Percentiles rank a stretch among this genome's conserved stretches.
Conservation (phyloP, 192 early-diverging fungal species). For the Martensiomyces pterosporus region DNA sequence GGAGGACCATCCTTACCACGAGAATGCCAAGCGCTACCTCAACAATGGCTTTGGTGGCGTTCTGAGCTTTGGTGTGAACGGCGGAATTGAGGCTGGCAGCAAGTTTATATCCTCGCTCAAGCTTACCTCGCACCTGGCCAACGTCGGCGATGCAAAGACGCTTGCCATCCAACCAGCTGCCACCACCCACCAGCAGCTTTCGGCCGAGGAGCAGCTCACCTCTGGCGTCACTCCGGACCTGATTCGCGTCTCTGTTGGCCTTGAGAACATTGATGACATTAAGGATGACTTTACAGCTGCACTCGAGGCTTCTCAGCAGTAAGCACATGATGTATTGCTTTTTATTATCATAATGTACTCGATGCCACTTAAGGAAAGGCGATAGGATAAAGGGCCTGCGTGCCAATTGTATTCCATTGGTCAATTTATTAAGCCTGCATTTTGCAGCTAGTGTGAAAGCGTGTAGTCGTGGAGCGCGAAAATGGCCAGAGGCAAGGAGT, state of each 20-base stretch:
- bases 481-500: too few species aligned
- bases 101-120: constrained; percentile 74
- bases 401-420: too few species aligned
- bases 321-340: too few species aligned
- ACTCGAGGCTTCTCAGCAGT: constrained; percentile 8
- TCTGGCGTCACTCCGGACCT: constrained; percentile 77
- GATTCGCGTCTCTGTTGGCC: constrained; percentile 80
- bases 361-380: too few species aligned
- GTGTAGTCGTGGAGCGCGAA: too few species aligned
- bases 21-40: constrained; percentile 79
- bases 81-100: constrained; percentile 53
- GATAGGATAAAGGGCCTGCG: too few species aligned
- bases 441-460: too few species aligned
- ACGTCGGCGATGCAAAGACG: constrained; percentile 91
- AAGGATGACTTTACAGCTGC: constrained; percentile 62
- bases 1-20: constrained; percentile 70
- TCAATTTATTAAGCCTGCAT: too few species aligned
- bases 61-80: constrained; percentile 69
- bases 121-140: constrained; percentile 86
- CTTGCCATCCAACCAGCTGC: constrained; percentile 79
- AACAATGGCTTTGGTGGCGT: constrained; percentile 82
- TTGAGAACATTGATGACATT: constrained; percentile 76
- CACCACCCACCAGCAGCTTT: constrained; percentile 88
- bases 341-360: too few species aligned
- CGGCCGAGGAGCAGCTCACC: constrained; percentile 71